These are phyloP conservation scores for Penicillium cataractarum DNA, from an alignment of 495 filamentous ascomycete species.

Conservation along the genomic window DNA sequence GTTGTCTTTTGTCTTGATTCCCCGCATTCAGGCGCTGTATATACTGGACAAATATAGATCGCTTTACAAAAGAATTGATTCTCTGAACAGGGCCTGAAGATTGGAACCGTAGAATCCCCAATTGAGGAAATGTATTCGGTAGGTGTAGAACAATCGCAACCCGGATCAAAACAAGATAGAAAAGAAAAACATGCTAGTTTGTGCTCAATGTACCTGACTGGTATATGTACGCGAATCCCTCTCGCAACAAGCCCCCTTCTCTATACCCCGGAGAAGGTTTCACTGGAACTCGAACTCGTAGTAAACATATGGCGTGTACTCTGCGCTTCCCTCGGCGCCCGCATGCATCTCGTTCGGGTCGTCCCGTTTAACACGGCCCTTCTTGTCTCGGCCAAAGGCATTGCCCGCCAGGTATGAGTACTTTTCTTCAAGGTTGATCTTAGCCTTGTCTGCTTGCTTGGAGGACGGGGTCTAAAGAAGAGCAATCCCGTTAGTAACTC, in stretches of 20 bases:
- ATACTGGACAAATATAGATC: slow-evolving; percentile 22
- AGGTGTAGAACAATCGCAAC: not conserved
- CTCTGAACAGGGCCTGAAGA: not conserved
- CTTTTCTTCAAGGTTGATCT: slow-evolving; percentile 74
- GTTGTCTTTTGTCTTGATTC: slow-evolving; percentile 16
- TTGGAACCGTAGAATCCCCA: not conserved
- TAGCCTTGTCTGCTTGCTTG: slow-evolving; percentile 81
- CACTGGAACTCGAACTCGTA: slow-evolving; percentile 86
- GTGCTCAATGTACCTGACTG: slow-evolving; percentile 33
- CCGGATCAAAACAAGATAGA: slow-evolving; percentile 2
- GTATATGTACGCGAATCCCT: slow-evolving; percentile 35
- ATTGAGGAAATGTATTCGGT: not conserved
- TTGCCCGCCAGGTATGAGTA: slow-evolving; percentile 96
- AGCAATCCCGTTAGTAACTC: not conserved
- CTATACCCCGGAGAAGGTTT: slow-evolving; percentile 3
- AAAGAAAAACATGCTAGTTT: slow-evolving; percentile 22
- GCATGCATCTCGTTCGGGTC: slow-evolving; percentile 85
- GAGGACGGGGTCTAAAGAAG: slow-evolving; percentile 66
- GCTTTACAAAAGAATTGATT: slow-evolving; percentile 14
- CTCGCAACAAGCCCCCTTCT: not conserved
- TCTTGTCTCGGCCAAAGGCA: slow-evolving; percentile 92
- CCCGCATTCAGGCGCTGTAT: slow-evolving; percentile 22
- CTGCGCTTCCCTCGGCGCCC: slow-evolving; percentile 68
- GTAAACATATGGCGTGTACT: slow-evolving; percentile 96
- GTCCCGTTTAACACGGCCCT: slow-evolving; percentile 85